A percentile compares a stretch with the other conserved stretches of the same genome.
These are phyloP conservation scores for Aeschynomene evenia DNA, from an alignment of 306 rosid species.

Conservation along the genomic window DNA sequence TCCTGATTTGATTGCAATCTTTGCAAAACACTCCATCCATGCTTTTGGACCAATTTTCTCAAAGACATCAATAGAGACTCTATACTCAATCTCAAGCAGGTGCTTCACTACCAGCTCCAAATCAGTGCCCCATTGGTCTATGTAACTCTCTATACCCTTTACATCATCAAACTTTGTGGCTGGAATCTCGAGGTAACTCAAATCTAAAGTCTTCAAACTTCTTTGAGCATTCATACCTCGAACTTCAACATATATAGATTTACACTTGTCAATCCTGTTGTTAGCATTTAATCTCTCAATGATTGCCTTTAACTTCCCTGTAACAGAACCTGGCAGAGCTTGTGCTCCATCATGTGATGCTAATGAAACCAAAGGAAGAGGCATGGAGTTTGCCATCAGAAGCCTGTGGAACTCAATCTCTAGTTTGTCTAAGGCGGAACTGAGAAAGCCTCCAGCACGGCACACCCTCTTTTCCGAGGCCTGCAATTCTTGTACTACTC, in stretches of 20 bases:
- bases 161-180: slow-evolving; percentile 37
- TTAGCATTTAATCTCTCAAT: slow-evolving; percentile 54
- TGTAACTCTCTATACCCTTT: slow-evolving; percentile 32
- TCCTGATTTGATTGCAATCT: slow-evolving; percentile 57
- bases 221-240: slow-evolving; percentile 52
- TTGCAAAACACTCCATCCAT: slow-evolving; percentile 52
- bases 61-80: slow-evolving; percentile 50
- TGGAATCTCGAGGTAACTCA: slow-evolving; percentile 61
- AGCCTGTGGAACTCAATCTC: slow-evolving; percentile 62
- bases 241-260: slow-evolving; percentile 50
- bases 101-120: slow-evolving; percentile 59
- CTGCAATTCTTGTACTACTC: slow-evolving; percentile 51
- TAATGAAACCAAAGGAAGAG: slow-evolving; percentile 43
- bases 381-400: slow-evolving; percentile 40
- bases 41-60: slow-evolving; percentile 46
- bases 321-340: slow-evolving; percentile 37
- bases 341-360: slow-evolving; percentile 32
- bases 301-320: slow-evolving; percentile 52
- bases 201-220: slow-evolving; percentile 60
- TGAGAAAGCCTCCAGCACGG: slow-evolving; percentile 61
- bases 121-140: slow-evolving; percentile 66
- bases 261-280: slow-evolving; percentile 49
- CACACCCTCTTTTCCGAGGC: slow-evolving; percentile 37
- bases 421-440: slow-evolving; percentile 61
- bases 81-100: slow-evolving; percentile 50